Evolutionary conservation across 2,329 filamentous ascomycete genomes (phyloP).

Genomic region (Ophiostoma quercus): DNA sequence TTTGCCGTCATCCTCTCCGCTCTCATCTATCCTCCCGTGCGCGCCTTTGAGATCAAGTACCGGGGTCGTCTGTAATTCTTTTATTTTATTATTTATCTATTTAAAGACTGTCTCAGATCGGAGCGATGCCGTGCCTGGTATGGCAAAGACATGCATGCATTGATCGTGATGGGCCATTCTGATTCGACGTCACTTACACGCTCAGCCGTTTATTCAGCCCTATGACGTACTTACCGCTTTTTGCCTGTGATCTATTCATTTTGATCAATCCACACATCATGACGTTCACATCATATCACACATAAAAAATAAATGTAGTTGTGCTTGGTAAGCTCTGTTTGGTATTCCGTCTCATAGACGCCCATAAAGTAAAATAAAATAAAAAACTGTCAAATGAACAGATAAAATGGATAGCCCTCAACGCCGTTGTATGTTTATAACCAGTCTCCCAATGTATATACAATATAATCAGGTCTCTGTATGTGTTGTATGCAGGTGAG

Average conservation of each 20-base stretch:
- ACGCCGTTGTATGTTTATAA: conserved; percentile 18
- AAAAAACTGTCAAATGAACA: not conserved
- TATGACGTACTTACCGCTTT: not conserved
- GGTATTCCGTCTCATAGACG: not conserved
- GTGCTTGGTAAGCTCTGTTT: not conserved
- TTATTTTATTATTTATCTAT: not conserved
- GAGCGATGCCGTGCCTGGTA: not conserved
- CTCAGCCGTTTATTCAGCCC: not conserved
- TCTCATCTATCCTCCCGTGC: not conserved
- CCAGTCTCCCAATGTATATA: conserved; percentile 13
- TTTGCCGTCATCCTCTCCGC: conserved; percentile 36
- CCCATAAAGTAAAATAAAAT: not conserved
- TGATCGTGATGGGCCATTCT: not conserved
- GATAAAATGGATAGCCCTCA: not conserved
- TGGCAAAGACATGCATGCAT: conserved; percentile 8
- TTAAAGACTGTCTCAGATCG: not conserved
- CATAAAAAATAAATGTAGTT: too few species aligned
- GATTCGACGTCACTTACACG: conserved; percentile 7
- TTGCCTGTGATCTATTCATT: too few species aligned
- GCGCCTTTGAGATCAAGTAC: not conserved
- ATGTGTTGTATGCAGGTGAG: not conserved
- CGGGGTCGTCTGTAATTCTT: not conserved
- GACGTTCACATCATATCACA: too few species aligned
- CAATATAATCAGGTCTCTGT: conserved; percentile 12
- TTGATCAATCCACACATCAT: too few species aligned